Percentiles rank a stretch among this genome's conserved stretches.
Evolutionary conservation across 768 basidiomycete genomes (phyloP).

Genomic region (Rhodotorula taiwanensis): DNA sequence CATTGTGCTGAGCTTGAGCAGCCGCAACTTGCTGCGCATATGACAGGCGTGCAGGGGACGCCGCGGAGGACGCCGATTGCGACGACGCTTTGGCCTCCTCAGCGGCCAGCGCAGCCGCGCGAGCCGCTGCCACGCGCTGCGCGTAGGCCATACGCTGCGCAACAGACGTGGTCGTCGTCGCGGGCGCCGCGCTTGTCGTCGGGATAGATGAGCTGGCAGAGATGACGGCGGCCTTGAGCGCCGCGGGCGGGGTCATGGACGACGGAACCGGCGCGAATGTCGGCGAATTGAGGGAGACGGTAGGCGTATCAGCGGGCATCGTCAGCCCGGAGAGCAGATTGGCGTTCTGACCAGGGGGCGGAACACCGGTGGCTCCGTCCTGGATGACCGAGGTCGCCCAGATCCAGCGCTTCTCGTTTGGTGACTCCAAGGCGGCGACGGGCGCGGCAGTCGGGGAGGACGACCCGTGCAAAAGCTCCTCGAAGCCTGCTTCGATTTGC

Average conservation of each 20-base stretch:
- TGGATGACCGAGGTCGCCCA: constrained; percentile 30
- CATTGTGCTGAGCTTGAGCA: neutral
- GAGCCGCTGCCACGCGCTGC: neutral
- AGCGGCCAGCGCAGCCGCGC: too few species aligned
- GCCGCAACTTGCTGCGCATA: neutral
- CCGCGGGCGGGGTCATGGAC: neutral
- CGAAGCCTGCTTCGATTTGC: too few species aligned
- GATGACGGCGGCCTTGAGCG: neutral
- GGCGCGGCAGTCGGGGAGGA: constrained; percentile 1
- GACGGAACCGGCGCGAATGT: neutral
- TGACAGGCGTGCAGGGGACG: neutral
- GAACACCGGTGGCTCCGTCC: constrained; percentile 9
- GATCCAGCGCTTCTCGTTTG: constrained; percentile 26
- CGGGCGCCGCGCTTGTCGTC: neutral
- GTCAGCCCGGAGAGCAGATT: constrained; percentile 2
- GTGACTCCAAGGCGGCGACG: neutral
- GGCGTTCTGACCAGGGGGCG: constrained; percentile 17
- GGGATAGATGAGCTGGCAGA: neutral
- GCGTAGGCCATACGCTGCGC: neutral
- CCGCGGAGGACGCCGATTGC: neutral
- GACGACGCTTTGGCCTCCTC: neutral
- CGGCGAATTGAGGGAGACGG: neutral
- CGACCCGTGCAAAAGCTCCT: neutral
- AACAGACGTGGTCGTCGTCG: neutral
- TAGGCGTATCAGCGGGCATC: neutral